phyloP scores from a whole-genome alignment of 768 basidiomycete species.

The Lactifluus hygrophoroides region DNA sequence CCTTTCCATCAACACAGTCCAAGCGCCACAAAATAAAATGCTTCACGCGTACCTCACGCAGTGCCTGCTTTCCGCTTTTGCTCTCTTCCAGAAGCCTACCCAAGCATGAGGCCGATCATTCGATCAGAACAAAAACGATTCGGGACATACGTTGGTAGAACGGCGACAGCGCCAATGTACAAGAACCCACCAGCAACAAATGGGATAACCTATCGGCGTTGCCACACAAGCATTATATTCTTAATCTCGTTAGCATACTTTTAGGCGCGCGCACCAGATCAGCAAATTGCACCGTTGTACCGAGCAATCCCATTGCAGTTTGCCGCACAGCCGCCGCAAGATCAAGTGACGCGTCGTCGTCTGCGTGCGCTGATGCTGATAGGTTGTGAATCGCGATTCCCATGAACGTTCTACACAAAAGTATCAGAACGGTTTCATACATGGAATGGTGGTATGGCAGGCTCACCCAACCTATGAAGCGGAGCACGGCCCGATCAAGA shows the following conservation, averaged over 20 bases:
- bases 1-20: constrained; percentile 10
- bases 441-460: neutral
- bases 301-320: constrained; percentile 67
- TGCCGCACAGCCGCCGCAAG: constrained; percentile 73
- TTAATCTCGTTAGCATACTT: constrained; percentile 10
- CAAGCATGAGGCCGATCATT: neutral
- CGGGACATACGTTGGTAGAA: constrained; percentile 71
- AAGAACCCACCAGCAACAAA: constrained; percentile 89
- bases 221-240: constrained; percentile 16
- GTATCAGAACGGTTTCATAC: neutral
- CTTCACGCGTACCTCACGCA: constrained; percentile 64
- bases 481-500: constrained; percentile 5
- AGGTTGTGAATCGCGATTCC: constrained; percentile 79
- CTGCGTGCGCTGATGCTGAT: constrained; percentile 40
- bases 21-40: neutral
- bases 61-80: constrained; percentile 79
- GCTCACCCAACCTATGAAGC: constrained; percentile 25
- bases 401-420: constrained; percentile 60
- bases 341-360: constrained; percentile 39
- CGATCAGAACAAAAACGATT: constrained; percentile 5
- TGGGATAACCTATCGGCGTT: constrained; percentile 61
- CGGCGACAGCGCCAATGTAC: constrained; percentile 89
- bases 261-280: constrained; percentile 58
- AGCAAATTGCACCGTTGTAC: constrained; percentile 68
- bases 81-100: constrained; percentile 75